Evolutionary conservation across 225 moss, liverwort and hornwort species (phyloP).

Genomic region (Polytrichum commune): DNA sequence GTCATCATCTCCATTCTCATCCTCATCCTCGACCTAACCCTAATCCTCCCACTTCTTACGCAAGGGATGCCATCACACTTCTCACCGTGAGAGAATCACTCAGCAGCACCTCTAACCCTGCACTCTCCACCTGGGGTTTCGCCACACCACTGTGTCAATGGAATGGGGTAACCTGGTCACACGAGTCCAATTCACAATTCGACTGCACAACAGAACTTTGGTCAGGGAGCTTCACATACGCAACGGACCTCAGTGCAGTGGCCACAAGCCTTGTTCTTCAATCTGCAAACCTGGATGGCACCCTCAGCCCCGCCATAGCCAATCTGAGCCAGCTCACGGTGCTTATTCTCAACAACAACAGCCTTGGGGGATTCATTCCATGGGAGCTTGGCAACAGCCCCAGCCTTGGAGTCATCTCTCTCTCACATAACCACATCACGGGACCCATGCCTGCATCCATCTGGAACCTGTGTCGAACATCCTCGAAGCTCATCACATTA

Average conservation of each 20-base stretch:
- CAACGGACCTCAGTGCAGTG: slow-evolving; percentile 25
- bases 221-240: slow-evolving; percentile 29
- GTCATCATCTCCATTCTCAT: too few relatives aligned
- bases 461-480: slow-evolving; percentile 34
- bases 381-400: slow-evolving; percentile 25
- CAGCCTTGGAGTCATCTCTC: slow-evolving; percentile 19
- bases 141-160: slow-evolving; percentile 39
- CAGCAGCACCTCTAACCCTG: slow-evolving; percentile 13
- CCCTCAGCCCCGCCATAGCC: slow-evolving; percentile 17
- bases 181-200: slow-evolving; percentile 26
- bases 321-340: slow-evolving; percentile 28
- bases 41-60: slow-evolving; percentile 6
- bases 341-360: slow-evolving; percentile 26
- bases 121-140: slow-evolving; percentile 29
- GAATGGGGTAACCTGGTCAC: slow-evolving; percentile 36
- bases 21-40: too few relatives aligned
- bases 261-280: slow-evolving; percentile 15
- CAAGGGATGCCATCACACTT: slow-evolving; percentile 35
- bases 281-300: slow-evolving; percentile 20
- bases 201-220: slow-evolving; percentile 30
- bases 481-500: slow-evolving; percentile 20
- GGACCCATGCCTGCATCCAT: slow-evolving; percentile 36
- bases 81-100: slow-evolving; percentile 28
- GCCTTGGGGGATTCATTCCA: slow-evolving; percentile 27
- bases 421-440: slow-evolving; percentile 25